These are phyloP conservation scores for Dioscorea dumetorum DNA, from an alignment of 106 monocot genomes.

Conservation along the genomic window DNA sequence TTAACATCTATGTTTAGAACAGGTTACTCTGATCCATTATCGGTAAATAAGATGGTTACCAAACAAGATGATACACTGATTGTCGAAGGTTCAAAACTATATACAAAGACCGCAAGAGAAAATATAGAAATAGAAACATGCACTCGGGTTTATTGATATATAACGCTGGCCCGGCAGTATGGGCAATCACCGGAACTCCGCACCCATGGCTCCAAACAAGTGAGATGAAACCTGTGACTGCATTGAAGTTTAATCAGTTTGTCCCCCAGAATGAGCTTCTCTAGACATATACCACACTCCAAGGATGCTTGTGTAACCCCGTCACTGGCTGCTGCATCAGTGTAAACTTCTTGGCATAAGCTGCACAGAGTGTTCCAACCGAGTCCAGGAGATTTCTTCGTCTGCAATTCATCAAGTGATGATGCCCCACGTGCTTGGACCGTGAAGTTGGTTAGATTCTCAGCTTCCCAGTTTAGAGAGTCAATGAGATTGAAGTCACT, in stretches of 20 bases:
- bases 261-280: constrained; percentile 29
- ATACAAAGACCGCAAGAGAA: too few species aligned
- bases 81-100: too few species aligned
- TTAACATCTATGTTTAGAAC: too few species aligned
- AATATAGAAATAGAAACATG: too few species aligned
- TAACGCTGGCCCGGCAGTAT: constrained; percentile 21
- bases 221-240: constrained; percentile 27
- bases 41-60: too few species aligned
- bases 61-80: too few species aligned
- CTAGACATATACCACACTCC: constrained; percentile 42
- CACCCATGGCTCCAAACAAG: constrained; percentile 42
- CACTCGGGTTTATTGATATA: background rate
- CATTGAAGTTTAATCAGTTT: constrained; percentile 21
- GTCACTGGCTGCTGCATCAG: background rate
- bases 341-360: constrained; percentile 12
- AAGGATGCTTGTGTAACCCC: background rate
- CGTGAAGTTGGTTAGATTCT: constrained; percentile 1
- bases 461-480: constrained; percentile 7
- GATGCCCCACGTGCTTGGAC: background rate
- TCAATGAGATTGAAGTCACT: background rate
- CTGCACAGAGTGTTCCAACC: constrained; percentile 15
- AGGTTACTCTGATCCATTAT: too few species aligned
- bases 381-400: constrained; percentile 15
- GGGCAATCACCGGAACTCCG: constrained; percentile 28
- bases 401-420: background rate